A percentile compares a stretch with the other conserved stretches of the same genome.
phyloP scores from a whole-genome alignment of 2,329 filamentous ascomycete genomes.

The Paraphoma chrysanthemicola region DNA sequence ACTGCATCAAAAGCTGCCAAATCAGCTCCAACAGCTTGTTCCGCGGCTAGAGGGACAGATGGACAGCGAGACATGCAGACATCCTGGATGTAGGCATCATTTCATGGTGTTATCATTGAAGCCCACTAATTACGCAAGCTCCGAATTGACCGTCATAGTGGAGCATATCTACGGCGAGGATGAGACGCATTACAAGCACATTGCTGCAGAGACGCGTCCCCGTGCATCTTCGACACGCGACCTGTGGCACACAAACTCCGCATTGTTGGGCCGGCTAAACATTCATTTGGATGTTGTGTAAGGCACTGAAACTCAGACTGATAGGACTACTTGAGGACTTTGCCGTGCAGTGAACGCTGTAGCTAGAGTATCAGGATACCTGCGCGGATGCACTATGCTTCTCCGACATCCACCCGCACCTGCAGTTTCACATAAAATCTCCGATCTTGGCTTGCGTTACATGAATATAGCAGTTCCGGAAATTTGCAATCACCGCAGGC shows the following conservation, averaged over 20 bases:
- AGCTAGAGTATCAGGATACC: slow-evolving; percentile 3
- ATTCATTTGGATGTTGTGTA: background rate
- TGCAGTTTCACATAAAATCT: background rate
- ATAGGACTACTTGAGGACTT: background rate
- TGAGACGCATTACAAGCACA: background rate
- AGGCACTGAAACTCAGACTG: background rate
- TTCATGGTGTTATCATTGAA: background rate
- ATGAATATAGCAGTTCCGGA: background rate
- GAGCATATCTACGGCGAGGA: background rate
- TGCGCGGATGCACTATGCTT: background rate
- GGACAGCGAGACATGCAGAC: background rate
- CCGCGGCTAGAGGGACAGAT: background rate
- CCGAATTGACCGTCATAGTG: background rate
- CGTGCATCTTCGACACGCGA: background rate
- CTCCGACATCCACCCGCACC: slow-evolving; percentile 6
- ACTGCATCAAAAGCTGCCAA: too few relatives aligned
- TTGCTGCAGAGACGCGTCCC: slow-evolving; percentile 4
- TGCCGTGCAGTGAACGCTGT: slow-evolving; percentile 4
- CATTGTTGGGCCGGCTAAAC: background rate
- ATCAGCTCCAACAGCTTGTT: background rate
- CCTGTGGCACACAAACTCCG: background rate
- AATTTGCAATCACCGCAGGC: background rate
- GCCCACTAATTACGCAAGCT: too few relatives aligned
- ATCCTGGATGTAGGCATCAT: background rate
- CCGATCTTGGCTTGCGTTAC: background rate